Percentiles rank a stretch among this genome's conserved stretches.
These are phyloP conservation scores for Lasiosphaeria miniovina DNA, from an alignment of 495 filamentous ascomycete genomes.

Conservation along the genomic window DNA sequence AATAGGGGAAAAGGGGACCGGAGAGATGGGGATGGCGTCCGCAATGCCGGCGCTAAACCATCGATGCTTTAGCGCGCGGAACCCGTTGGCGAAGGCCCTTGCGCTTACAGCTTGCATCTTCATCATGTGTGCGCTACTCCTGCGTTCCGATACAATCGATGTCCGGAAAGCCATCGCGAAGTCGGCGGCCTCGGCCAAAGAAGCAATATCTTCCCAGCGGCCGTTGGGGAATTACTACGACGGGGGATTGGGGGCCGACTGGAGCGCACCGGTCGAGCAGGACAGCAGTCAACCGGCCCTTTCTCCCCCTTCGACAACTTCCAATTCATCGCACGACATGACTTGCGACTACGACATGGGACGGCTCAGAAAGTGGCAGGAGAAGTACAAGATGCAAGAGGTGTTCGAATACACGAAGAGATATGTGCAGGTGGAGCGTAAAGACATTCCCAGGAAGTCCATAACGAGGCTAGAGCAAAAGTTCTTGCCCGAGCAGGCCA, in stretches of 20 bases:
- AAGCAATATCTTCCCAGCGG: conserved; percentile 31
- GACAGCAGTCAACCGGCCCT: conserved; percentile 12
- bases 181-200: conserved; percentile 34
- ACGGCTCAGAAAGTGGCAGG: conserved; percentile 37
- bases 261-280: conserved; percentile 5
- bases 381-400: conserved; percentile 44
- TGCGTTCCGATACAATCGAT: conserved; percentile 38
- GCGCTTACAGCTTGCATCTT: conserved; percentile 36
- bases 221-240: conserved; percentile 21
- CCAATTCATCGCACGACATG: conserved; percentile 29
- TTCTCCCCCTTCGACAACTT: conserved; percentile 11
- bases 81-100: conserved; percentile 41
- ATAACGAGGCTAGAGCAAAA: conserved; percentile 44
- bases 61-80: conserved; percentile 43
- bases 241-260: conserved; percentile 7
- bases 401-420: conserved; percentile 52
- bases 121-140: conserved; percentile 31
- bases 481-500: conserved; percentile 44
- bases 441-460: conserved; percentile 43
- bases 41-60: conserved; percentile 32
- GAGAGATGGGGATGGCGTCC: conserved; percentile 31
- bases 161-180: conserved; percentile 37
- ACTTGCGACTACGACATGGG: conserved; percentile 46
- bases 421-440: conserved; percentile 44
- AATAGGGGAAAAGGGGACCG: background rate